phyloP scores from a whole-genome alignment of 805 yeast genomes.

The Wickerhamomyces mucosus region DNA sequence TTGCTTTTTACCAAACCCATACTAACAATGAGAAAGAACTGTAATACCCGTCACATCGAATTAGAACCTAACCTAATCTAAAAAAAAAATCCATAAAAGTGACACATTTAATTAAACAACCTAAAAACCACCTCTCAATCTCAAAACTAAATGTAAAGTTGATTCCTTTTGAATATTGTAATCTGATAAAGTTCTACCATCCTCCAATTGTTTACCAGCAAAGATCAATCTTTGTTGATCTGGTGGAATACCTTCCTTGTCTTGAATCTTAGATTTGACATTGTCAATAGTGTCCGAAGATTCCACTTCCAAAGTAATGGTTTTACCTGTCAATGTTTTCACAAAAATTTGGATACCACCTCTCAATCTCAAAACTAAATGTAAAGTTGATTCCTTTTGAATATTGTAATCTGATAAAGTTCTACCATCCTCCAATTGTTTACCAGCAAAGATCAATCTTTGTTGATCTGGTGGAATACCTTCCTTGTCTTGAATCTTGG shows the following conservation, averaged over 20 bases:
- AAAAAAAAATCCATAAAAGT: neutral
- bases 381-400: conserved; percentile 85
- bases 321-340: conserved; percentile 94
- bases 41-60: neutral
- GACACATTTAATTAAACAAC: conserved; percentile 36
- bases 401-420: conserved; percentile 89
- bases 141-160: conserved; percentile 70
- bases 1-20: neutral
- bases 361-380: conserved; percentile 77
- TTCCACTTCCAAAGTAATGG: conserved; percentile 96
- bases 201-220: conserved; percentile 94
- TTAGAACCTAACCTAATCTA: neutral
- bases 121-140: conserved; percentile 86
- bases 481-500: conserved; percentile 96
- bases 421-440: conserved; percentile 92
- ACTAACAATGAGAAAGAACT: neutral
- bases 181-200: conserved; percentile 87
- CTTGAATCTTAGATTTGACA: conserved; percentile 91
- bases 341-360: conserved; percentile 93
- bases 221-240: conserved; percentile 97
- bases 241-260: conserved; percentile 98
- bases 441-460: conserved; percentile 90
- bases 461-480: conserved; percentile 99
- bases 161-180: conserved; percentile 95
- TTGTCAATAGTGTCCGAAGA: conserved; percentile 94